These are phyloP conservation scores for Xylariales sp. DNA, from an alignment of 2,329 filamentous ascomycete genomes.

Conservation along the genomic window DNA sequence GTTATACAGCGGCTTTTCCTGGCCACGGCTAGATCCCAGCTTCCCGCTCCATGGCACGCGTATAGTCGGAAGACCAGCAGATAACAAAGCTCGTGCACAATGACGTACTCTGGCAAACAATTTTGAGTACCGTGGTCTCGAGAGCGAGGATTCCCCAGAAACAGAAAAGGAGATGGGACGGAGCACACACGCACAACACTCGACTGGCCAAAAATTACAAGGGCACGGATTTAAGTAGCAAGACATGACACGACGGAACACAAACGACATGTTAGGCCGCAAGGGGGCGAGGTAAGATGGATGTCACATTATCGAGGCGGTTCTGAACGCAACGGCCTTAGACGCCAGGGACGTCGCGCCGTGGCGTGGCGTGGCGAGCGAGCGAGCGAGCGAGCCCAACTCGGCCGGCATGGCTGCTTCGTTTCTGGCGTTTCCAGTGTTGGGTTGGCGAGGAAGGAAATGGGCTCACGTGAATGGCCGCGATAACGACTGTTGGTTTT, in stretches of 20 bases:
- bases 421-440: constrained; percentile 6
- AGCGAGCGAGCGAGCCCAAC: not conserved
- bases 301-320: constrained; percentile 1
- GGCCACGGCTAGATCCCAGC: constrained; percentile 4
- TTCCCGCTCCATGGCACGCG: not conserved
- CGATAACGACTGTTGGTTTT: constrained; percentile 21
- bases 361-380: not conserved
- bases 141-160: not conserved
- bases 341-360: not conserved
- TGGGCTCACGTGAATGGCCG: constrained; percentile 17
- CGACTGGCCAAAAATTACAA: constrained; percentile 6
- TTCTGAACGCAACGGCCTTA: not conserved
- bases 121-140: not conserved
- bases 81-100: constrained; percentile 2
- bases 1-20: not conserved
- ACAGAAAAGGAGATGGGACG: constrained; percentile 3
- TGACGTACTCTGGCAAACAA: constrained; percentile 14
- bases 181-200: constrained; percentile 1
- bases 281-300: constrained; percentile 11
- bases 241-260: constrained; percentile 11
- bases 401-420: constrained; percentile 6
- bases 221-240: constrained; percentile 13
- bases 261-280: constrained; percentile 17
- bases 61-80: constrained; percentile 2
- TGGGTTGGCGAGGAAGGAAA: constrained; percentile 1